Evolutionary conservation across 768 basidiomycete species (phyloP).

Genomic region (Lactarius sanguifluus): DNA sequence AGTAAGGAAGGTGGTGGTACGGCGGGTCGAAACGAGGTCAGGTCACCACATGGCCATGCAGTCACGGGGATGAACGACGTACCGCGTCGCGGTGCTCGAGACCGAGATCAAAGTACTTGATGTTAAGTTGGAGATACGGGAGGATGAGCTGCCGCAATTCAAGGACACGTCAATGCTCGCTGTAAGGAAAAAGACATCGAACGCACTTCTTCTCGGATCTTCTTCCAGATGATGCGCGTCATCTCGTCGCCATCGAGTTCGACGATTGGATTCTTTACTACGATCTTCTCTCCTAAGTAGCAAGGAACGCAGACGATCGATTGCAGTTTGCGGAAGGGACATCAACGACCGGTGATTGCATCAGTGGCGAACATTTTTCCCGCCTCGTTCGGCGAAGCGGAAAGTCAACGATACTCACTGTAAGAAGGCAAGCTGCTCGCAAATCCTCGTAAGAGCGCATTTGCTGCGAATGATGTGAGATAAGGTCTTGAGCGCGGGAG

Average conservation of each 20-base stretch:
- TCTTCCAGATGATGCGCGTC: conserved; percentile 99
- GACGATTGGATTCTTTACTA: conserved; percentile 84
- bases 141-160: conserved; percentile 73
- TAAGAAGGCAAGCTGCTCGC: conserved; percentile 21
- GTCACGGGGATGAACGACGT: conserved; percentile 28
- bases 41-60: background rate
- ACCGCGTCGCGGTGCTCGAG: conserved; percentile 90
- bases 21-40: background rate
- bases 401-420: conserved; percentile 18
- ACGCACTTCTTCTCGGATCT: conserved; percentile 89
- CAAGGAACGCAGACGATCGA: background rate
- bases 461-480: conserved; percentile 13
- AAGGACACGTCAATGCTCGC: background rate
- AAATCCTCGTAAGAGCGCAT: conserved; percentile 19
- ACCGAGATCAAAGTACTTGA: conserved; percentile 99
- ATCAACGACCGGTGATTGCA: background rate
- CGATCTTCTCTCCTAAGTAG: conserved; percentile 54
- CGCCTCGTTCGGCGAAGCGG: background rate
- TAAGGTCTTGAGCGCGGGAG: conserved; percentile 12
- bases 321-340: background rate
- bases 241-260: conserved; percentile 98
- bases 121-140: conserved; percentile 91
- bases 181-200: background rate
- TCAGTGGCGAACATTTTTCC: background rate
- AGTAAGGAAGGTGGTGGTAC: background rate